These are phyloP conservation scores for Blastobotrys ciferrii DNA, from an alignment of 1,139 yeast genomes.

Conservation along the genomic window DNA sequence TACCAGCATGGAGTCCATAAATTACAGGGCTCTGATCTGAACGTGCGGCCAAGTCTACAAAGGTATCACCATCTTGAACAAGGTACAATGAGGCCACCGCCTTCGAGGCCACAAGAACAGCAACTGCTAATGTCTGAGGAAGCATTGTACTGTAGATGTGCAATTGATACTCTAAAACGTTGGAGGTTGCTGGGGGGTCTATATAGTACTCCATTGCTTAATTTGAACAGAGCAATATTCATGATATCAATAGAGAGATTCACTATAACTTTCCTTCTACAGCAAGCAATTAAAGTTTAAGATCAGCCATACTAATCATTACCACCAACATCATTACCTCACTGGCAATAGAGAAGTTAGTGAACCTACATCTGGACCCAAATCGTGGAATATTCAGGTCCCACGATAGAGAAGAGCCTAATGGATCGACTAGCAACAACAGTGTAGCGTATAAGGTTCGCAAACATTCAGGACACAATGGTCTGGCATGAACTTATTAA, in stretches of 20 bases:
- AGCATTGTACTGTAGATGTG: not conserved
- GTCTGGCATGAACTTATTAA: not conserved
- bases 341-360: too few relatives aligned
- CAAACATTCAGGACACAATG: too few relatives aligned
- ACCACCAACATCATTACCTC: too few relatives aligned
- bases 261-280: not conserved
- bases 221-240: not conserved
- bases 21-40: slow-evolving; percentile 10
- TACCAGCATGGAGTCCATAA: slow-evolving; percentile 21
- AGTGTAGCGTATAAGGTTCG: not conserved
- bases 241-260: not conserved
- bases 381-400: too few relatives aligned
- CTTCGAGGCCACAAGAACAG: not conserved
- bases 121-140: not conserved
- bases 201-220: not conserved
- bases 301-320: too few relatives aligned
- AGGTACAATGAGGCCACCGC: not conserved
- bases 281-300: not conserved
- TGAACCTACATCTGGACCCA: too few relatives aligned
- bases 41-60: slow-evolving; percentile 4
- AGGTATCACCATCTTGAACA: slow-evolving; percentile 2
- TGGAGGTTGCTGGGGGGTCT: not conserved
- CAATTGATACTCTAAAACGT: not conserved
- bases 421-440: too few relatives aligned
- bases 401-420: too few relatives aligned